A percentile compares a stretch with the other conserved stretches of the same genome.
phyloP scores from a whole-genome alignment of 2,329 filamentous ascomycete species.

The Fusarium sp. region DNA sequence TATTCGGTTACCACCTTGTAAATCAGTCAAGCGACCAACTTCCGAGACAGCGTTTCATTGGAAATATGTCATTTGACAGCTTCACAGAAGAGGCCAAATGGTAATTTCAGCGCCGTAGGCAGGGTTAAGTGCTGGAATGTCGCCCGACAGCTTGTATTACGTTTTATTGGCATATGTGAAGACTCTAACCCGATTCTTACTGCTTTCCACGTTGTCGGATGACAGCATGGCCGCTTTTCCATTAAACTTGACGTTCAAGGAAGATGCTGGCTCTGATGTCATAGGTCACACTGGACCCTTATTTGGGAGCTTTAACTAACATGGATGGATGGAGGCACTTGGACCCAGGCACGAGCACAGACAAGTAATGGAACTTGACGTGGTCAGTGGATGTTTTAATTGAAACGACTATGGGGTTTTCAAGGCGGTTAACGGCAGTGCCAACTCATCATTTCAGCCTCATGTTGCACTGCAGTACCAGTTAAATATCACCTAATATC shows the following conservation, averaged over 20 bases:
- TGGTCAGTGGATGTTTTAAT: neutral
- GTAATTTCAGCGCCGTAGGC: neutral
- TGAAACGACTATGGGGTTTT: neutral
- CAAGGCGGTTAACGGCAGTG: neutral
- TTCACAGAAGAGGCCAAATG: neutral
- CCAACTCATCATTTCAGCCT: neutral
- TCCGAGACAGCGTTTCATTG: no score
- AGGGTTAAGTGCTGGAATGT: slow-evolving; percentile 1
- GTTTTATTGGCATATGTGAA: neutral
- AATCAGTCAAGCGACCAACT: no score
- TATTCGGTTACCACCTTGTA: no score
- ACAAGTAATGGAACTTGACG: neutral
- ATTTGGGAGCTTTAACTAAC: neutral
- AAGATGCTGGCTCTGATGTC: slow-evolving; percentile 16
- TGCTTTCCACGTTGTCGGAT: neutral
- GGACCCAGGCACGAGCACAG: slow-evolving; percentile 14
- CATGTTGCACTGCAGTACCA: neutral
- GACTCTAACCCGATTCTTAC: neutral
- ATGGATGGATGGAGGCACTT: slow-evolving; percentile 11
- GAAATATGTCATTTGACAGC: neutral
- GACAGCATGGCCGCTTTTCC: neutral
- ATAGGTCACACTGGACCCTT: slow-evolving; percentile 12
- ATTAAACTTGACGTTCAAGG: slow-evolving; percentile 6
- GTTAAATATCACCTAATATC: neutral
- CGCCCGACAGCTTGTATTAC: neutral